Evolutionary conservation across 2,329 filamentous ascomycete genomes (phyloP).

Genomic region (Venturia asperata): DNA sequence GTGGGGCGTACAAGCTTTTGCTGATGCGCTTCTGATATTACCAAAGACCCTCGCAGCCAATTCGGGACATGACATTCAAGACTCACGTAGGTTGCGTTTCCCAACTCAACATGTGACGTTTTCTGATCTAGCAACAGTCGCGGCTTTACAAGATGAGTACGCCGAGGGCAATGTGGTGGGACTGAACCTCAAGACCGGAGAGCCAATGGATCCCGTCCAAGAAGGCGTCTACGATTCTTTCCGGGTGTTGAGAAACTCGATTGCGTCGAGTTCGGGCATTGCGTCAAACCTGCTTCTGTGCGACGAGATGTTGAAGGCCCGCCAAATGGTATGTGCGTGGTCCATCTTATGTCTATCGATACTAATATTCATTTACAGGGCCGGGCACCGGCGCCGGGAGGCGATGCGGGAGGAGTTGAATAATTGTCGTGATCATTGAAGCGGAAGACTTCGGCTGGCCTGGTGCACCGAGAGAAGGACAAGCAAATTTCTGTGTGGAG

Average conservation of each 20-base stretch:
- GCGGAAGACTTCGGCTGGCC: neutral
- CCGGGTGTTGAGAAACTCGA: slow-evolving; percentile 85
- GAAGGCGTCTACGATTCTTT: slow-evolving; percentile 95
- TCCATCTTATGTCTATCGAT: neutral
- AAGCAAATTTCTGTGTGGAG: neutral
- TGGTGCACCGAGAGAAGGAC: neutral
- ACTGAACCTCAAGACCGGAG: slow-evolving; percentile 75
- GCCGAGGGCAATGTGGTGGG: slow-evolving; percentile 79
- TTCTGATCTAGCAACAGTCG: slow-evolving; percentile 50
- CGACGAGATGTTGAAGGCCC: slow-evolving; percentile 93
- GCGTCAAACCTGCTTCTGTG: slow-evolving; percentile 91
- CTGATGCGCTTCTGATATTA: slow-evolving; percentile 88
- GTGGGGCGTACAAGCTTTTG: slow-evolving; percentile 90
- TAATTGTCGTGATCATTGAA: neutral
- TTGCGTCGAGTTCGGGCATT: slow-evolving; percentile 90
- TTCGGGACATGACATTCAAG: slow-evolving; percentile 92
- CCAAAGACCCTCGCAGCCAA: slow-evolving; percentile 97
- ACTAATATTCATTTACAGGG: slow-evolving; percentile 10
- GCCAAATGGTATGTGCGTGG: slow-evolving; percentile 65
- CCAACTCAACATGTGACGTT: slow-evolving; percentile 18
- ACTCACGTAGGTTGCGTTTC: slow-evolving; percentile 63
- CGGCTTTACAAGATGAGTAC: slow-evolving; percentile 77
- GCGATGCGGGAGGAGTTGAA: slow-evolving; percentile 6
- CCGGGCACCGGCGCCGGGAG: slow-evolving; percentile 3
- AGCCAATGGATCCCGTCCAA: slow-evolving; percentile 90